Conservation (phyloP, 2,329 filamentous ascomycete genomes). For the Colletotrichum sojae region DNA sequence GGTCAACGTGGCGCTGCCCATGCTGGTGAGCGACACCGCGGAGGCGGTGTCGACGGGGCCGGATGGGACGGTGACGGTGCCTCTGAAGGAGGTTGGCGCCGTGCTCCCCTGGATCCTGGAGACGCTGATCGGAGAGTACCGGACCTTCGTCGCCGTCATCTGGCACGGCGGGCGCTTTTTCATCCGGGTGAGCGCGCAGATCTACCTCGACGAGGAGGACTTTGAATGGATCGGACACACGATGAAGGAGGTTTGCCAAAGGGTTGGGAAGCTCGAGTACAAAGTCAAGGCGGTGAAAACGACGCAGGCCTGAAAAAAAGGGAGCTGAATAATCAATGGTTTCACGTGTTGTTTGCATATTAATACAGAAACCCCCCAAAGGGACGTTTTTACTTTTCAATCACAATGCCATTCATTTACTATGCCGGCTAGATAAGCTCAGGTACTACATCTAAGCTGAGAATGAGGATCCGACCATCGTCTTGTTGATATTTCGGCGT, state of each 20-base stretch:
- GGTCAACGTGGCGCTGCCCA: conserved; percentile 80
- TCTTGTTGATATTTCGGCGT: not conserved
- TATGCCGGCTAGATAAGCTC: conserved; percentile 32
- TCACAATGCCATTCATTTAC: conserved; percentile 33
- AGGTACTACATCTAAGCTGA: conserved; percentile 30
- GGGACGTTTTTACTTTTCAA: not conserved
- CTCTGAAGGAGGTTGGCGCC: conserved; percentile 49
- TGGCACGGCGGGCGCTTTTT: conserved; percentile 75
- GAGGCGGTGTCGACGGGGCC: conserved; percentile 39
- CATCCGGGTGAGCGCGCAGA: conserved; percentile 82
- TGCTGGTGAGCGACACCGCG: conserved; percentile 57
- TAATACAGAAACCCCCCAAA: not conserved
- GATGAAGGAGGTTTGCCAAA: conserved; percentile 65
- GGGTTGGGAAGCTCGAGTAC: conserved; percentile 50
- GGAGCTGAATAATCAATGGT: no score
- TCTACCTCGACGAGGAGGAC: conserved; percentile 85
- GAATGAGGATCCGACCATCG: conserved; percentile 7
- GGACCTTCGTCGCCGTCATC: conserved; percentile 79
- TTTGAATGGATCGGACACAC: conserved; percentile 78
- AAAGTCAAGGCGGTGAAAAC: not conserved
- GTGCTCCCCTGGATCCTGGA: conserved; percentile 72
- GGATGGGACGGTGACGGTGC: conserved; percentile 46
- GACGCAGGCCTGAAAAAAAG: not conserved
- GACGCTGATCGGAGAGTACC: conserved; percentile 69
- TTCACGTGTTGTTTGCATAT: not conserved